Base-by-base conservation (phyloP, 2,329 filamentous ascomycete species). In the Neofusicoccum laricinum region DNA sequence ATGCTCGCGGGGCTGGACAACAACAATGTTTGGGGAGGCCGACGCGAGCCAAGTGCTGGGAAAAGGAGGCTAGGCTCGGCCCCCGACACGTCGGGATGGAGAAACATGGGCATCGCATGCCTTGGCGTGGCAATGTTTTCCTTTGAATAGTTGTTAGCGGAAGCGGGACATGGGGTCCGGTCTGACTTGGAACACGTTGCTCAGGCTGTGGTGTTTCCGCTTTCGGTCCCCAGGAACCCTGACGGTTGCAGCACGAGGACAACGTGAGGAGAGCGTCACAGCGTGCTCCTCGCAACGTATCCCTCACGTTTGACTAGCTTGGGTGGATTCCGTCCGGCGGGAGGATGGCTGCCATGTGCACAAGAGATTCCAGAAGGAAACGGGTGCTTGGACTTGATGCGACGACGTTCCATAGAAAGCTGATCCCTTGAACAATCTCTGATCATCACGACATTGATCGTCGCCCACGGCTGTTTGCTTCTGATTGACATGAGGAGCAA, bases 191-290 rank as follows among this genome's bases (percentile, higher is more conserved):
- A 41, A n/a, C 55, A 59, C 55, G 55, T 59, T 46, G 25, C 55
- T 46, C 55, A 36, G 55, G 41, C 25, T 59, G 53, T 45, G 41
- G 41, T 46, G n/a, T 19, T 38, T 46, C 55, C 55, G 55, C 19
- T 46, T 59, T 34, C 41, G 55, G 55, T 15, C 30, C 12, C 17
- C 15, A 36, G 30, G 25, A 46, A 19, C 46, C n/a, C n/a, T n/a
- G 38, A 46, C 41, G 55, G 55, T 36, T 59, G 55, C 55, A 46
- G 41, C 55, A 59, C 55, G 55, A 45, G 55, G 55, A 46, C 40
- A 59, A 59, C 55, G 55, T 59, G 55, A 59, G 15, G 10, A 46
- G 34, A 46, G 41, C 55, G 40, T 46, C 12, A 46, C 21, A 46
- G 41, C 55, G 40, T 46, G 55, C 36, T 43, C 38, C 36, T 43